Conservation (phyloP, 2,329 filamentous ascomycete species). For the Fusarium sp. region DNA sequence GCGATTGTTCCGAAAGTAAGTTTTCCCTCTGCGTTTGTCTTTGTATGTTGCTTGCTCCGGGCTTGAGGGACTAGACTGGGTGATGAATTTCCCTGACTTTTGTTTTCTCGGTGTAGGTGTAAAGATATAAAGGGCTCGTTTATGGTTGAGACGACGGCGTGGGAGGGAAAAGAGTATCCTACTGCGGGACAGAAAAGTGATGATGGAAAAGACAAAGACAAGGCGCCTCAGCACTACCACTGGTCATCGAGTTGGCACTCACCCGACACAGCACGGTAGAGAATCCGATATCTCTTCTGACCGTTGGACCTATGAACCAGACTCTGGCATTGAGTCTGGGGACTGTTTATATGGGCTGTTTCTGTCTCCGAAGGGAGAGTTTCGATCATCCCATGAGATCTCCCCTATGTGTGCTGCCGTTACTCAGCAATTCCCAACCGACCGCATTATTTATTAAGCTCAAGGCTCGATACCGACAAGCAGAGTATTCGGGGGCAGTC, state of each 20-base stretch:
- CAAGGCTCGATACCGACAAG: background rate
- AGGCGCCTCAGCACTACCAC: slow-evolving; percentile 47
- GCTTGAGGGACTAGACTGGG: background rate
- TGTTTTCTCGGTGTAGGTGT: slow-evolving; percentile 64
- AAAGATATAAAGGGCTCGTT: slow-evolving; percentile 70
- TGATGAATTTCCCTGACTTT: slow-evolving; percentile 13
- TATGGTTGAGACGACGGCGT: slow-evolving; percentile 74
- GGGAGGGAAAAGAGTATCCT: slow-evolving; percentile 63
- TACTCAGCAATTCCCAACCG: too few species aligned
- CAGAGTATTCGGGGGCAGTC: background rate
- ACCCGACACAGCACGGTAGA: slow-evolving; percentile 50
- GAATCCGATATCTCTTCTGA: background rate
- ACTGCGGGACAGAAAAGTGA: slow-evolving; percentile 20
- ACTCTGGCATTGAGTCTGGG: background rate
- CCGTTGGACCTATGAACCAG: background rate
- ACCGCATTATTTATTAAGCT: too few species aligned
- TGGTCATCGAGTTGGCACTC: slow-evolving; percentile 57
- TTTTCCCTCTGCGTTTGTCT: slow-evolving; percentile 11
- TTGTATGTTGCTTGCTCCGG: background rate
- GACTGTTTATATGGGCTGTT: background rate
- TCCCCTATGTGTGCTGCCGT: too few species aligned
- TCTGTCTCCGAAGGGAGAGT: background rate
- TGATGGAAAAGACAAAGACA: slow-evolving; percentile 32
- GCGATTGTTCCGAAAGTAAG: slow-evolving; percentile 73
- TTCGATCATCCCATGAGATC: background rate